Evolutionary conservation across 2,329 filamentous ascomycete genomes (phyloP).

Genomic region (Paecilomyces dactylethromorphus): DNA sequence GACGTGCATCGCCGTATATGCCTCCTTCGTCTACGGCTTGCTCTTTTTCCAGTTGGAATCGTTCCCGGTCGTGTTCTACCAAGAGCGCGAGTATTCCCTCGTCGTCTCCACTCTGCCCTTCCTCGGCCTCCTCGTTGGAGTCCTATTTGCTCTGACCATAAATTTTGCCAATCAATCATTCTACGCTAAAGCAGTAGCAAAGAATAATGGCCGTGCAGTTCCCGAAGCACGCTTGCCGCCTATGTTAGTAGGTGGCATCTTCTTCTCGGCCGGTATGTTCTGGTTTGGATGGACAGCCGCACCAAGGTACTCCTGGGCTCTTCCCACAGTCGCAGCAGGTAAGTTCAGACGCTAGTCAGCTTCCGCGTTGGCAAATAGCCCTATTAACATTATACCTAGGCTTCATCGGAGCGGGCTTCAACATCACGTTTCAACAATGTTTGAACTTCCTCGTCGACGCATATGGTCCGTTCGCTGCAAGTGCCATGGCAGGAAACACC

Average conservation of each 20-base stretch:
- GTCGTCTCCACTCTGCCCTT: conserved; percentile 39
- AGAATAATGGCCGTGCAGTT: conserved; percentile 23
- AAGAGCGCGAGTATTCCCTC: conserved; percentile 31
- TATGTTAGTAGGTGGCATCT: conserved; percentile 38
- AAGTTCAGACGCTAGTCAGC: neutral
- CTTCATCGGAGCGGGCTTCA: conserved; percentile 43
- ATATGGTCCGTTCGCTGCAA: conserved; percentile 36
- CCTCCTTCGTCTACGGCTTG: conserved; percentile 41
- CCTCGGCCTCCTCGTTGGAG: conserved; percentile 38
- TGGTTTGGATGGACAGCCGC: conserved; percentile 38
- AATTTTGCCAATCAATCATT: conserved; percentile 37
- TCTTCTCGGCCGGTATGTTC: conserved; percentile 40
- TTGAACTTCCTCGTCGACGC: conserved; percentile 42
- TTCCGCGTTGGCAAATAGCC: neutral
- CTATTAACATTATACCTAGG: neutral
- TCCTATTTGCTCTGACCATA: conserved; percentile 32
- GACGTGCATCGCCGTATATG: conserved; percentile 38
- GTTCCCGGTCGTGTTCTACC: conserved; percentile 42
- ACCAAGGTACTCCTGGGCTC: conserved; percentile 23
- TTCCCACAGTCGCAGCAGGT: conserved; percentile 24
- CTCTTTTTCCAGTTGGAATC: conserved; percentile 43
- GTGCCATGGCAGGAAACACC: conserved; percentile 37
- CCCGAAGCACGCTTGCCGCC: conserved; percentile 39
- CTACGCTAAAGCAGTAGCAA: conserved; percentile 27
- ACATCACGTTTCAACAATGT: conserved; percentile 40